These are phyloP conservation scores for Cupressus sempervirens DNA, from an alignment of 75 land plant genomes.

Conservation along the genomic window DNA sequence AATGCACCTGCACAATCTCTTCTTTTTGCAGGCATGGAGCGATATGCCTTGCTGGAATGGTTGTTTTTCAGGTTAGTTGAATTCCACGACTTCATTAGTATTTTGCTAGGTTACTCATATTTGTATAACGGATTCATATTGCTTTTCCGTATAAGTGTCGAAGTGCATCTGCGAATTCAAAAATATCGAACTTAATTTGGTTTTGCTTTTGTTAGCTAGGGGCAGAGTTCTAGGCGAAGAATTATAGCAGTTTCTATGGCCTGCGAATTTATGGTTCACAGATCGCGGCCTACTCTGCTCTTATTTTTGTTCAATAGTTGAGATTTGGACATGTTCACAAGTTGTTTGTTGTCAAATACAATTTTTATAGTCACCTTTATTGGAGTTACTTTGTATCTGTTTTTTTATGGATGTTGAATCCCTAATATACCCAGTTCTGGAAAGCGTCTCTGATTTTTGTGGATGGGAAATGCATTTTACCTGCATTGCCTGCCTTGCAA, in stretches of 20 bases:
- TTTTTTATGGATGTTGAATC: background rate
- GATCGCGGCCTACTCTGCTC: background rate
- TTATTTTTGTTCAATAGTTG: background rate
- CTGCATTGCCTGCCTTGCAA: background rate
- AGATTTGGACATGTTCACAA: background rate
- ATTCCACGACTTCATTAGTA: background rate
- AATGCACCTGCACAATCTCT: constrained; percentile 90
- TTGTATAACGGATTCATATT: background rate
- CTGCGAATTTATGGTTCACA: background rate
- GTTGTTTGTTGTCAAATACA: background rate
- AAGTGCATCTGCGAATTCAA: background rate
- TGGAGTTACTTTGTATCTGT: background rate
- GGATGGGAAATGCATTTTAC: background rate
- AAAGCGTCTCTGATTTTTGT: background rate
- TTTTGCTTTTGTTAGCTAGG: background rate
- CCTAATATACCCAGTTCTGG: background rate
- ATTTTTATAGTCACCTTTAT: background rate
- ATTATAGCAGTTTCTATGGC: background rate
- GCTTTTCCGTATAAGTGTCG: background rate
- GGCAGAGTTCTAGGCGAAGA: background rate
- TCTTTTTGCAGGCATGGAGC: constrained; percentile 90
- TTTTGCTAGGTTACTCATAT: background rate
- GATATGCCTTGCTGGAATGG: constrained; percentile 94
- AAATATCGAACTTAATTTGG: background rate
- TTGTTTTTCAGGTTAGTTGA: constrained; percentile 76